These are phyloP conservation scores for Dimargaris xerosporica DNA, from an alignment of 192 early-diverging fungal genomes.

Conservation along the genomic window DNA sequence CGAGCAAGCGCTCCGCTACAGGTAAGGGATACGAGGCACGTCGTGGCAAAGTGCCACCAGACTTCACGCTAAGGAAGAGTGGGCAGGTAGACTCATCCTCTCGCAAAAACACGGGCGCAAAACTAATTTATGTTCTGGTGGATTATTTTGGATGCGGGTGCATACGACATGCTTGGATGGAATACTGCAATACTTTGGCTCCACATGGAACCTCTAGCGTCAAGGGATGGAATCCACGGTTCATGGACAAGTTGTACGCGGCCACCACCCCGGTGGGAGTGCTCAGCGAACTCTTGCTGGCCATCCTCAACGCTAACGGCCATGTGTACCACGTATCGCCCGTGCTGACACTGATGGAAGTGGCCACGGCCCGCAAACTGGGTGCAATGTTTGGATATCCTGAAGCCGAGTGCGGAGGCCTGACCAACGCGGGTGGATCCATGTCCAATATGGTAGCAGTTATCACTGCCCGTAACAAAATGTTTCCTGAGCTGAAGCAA, in stretches of 20 bases:
- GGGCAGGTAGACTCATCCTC: neutral
- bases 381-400: conserved; percentile 19
- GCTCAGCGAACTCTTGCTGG: conserved; percentile 47
- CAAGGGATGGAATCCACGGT: conserved; percentile 49
- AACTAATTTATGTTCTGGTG: neutral
- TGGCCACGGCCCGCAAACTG: conserved; percentile 30
- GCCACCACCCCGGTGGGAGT: conserved; percentile 60
- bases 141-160: neutral
- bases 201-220: conserved; percentile 21
- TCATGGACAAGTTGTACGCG: conserved; percentile 73
- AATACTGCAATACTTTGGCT: neutral
- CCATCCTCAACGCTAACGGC: conserved; percentile 57
- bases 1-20: neutral
- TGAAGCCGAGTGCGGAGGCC: conserved; percentile 30
- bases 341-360: conserved; percentile 52
- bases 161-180: neutral
- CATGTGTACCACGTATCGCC: conserved; percentile 68
- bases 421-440: conserved; percentile 60
- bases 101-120: neutral
- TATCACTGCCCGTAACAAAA: conserved; percentile 49
- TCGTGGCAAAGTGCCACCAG: neutral
- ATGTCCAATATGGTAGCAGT: conserved; percentile 62
- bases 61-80: neutral
- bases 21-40: neutral
- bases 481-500: conserved; percentile 44